phyloP scores from a whole-genome alignment of 2,329 filamentous ascomycete genomes.

The Phyllosticta paracitricarpa region DNA sequence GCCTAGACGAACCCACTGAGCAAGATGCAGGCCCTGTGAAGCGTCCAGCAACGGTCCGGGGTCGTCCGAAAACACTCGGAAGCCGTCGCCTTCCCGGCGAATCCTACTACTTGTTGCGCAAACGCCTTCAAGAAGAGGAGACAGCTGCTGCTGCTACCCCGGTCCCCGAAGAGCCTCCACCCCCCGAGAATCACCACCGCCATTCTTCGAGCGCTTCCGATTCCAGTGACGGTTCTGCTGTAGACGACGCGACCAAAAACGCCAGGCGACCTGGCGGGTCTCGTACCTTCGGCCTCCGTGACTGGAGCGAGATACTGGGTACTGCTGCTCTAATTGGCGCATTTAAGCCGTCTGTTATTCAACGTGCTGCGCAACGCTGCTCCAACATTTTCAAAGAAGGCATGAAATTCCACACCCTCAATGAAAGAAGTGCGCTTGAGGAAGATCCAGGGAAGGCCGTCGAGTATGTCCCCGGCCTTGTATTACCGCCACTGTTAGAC shows the following conservation, averaged over 20 bases:
- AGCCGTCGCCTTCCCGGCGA: slow-evolving; percentile 1
- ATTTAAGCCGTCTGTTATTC: slow-evolving; percentile 47
- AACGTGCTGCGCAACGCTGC: slow-evolving; percentile 63
- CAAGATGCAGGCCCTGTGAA: not conserved
- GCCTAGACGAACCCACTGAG: not conserved
- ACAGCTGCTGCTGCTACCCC: not conserved
- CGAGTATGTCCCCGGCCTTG: slow-evolving; percentile 25
- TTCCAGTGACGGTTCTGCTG: not conserved
- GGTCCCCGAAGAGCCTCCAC: not conserved
- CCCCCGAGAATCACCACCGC: not conserved
- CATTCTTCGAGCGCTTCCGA: not conserved
- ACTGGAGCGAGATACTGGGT: slow-evolving; percentile 81
- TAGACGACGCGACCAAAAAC: not conserved
- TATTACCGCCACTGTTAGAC: slow-evolving; percentile 13
- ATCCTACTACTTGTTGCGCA: slow-evolving; percentile 12
- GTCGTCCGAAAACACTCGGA: not conserved
- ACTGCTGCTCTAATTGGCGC: slow-evolving; percentile 67
- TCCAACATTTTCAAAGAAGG: slow-evolving; percentile 62
- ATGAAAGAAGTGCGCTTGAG: slow-evolving; percentile 26
- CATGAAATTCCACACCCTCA: slow-evolving; percentile 54
- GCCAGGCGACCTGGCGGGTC: not conserved
- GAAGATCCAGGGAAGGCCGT: slow-evolving; percentile 20
- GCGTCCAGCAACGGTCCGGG: slow-evolving; percentile 6
- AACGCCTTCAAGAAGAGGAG: not conserved
- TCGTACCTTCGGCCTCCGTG: slow-evolving; percentile 37